phyloP scores from a whole-genome alignment of 768 basidiomycete genomes.

The Suillus subluteus region DNA sequence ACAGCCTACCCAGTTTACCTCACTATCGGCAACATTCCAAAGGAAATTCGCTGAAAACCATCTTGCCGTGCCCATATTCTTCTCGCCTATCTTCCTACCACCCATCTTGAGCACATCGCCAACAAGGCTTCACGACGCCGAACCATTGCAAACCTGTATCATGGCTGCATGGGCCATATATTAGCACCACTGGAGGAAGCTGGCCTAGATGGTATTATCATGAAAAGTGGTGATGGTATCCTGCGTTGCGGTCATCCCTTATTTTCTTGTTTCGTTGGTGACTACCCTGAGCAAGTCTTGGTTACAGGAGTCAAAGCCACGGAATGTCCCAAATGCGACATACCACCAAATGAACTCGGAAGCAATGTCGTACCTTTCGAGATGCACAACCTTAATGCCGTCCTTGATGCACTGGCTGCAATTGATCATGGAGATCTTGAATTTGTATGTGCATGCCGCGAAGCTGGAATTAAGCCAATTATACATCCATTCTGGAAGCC shows the following conservation, averaged over 20 bases:
- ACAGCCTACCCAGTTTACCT: background rate
- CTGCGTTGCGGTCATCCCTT: background rate
- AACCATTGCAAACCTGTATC: background rate
- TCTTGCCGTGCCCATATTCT: background rate
- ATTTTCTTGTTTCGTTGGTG: background rate
- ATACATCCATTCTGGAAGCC: background rate
- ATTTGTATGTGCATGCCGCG: background rate
- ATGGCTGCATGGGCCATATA: background rate
- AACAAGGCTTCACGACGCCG: background rate
- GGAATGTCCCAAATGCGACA: background rate
- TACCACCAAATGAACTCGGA: no score
- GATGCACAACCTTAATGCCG: no score
- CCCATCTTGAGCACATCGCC: background rate
- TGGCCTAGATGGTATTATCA: background rate
- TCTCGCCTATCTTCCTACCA: background rate
- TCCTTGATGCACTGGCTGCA: background rate
- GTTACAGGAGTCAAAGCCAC: background rate
- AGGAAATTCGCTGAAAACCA: background rate
- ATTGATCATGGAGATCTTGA: background rate
- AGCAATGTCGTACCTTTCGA: no score
- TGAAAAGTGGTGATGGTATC: background rate
- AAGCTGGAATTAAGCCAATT: background rate
- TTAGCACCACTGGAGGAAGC: background rate
- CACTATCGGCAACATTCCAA: background rate
- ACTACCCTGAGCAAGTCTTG: background rate